A percentile compares a stretch with the other conserved stretches of the same genome.
These are phyloP conservation scores for Stephania yunnanensis DNA, from an alignment of 164 flowering plant species.

Conservation along the genomic window DNA sequence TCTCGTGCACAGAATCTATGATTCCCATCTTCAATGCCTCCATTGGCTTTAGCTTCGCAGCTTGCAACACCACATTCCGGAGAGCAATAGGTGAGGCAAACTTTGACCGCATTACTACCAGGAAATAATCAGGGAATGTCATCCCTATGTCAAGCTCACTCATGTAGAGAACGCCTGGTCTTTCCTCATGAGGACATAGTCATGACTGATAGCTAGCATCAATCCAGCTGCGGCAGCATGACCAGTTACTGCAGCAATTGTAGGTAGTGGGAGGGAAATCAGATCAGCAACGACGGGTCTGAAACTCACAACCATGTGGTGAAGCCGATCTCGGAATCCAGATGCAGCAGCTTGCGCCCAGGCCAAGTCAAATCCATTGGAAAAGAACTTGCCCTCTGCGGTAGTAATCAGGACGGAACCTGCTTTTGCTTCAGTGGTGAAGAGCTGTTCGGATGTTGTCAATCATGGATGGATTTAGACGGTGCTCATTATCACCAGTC, in stretches of 20 bases:
- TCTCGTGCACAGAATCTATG: slow-evolving; percentile 40
- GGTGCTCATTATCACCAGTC: slow-evolving; percentile 25
- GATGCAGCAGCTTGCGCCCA: slow-evolving; percentile 40
- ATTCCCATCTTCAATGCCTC: slow-evolving; percentile 46
- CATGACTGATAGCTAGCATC: slow-evolving; percentile 62
- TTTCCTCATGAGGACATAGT: slow-evolving; percentile 65
- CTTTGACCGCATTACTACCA: slow-evolving; percentile 36
- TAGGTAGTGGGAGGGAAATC: slow-evolving; percentile 72
- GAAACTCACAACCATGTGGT: slow-evolving; percentile 20
- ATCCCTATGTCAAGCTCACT: slow-evolving; percentile 70
- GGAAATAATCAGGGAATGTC: slow-evolving; percentile 15
- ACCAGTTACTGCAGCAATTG: slow-evolving; percentile 79
- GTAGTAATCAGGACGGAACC: slow-evolving; percentile 68
- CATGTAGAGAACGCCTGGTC: slow-evolving; percentile 79
- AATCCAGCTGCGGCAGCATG: slow-evolving; percentile 86
- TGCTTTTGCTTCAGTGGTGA: slow-evolving; percentile 29
- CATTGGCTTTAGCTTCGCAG: slow-evolving; percentile 48
- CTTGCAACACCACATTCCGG: slow-evolving; percentile 43
- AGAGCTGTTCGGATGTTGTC: slow-evolving; percentile 34
- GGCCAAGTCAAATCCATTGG: slow-evolving; percentile 76
- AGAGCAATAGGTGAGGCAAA: slow-evolving; percentile 29
- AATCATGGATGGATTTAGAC: slow-evolving; percentile 24
- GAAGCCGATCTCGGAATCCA: slow-evolving; percentile 15
- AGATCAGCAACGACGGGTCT: slow-evolving; percentile 38
- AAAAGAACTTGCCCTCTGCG: slow-evolving; percentile 74